phyloP scores from a whole-genome alignment of 2,329 filamentous ascomycete genomes.

The Stachybotrys chlorohalonatus region DNA sequence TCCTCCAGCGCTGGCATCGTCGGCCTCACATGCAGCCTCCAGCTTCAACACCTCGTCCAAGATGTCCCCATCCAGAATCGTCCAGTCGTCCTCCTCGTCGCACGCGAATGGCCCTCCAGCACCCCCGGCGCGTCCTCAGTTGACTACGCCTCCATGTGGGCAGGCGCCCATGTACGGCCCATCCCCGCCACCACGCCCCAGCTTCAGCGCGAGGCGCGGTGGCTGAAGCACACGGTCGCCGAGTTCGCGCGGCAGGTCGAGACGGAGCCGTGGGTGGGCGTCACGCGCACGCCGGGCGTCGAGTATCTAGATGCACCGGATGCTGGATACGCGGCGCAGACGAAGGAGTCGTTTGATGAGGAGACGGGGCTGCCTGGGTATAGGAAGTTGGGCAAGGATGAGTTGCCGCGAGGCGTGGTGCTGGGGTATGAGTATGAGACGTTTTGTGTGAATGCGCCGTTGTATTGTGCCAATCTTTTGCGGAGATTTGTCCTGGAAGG shows the following conservation, averaged over 20 bases:
- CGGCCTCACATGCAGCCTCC: conserved; percentile 39
- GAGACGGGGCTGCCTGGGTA: conserved; percentile 20
- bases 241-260: conserved; percentile 13
- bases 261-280: conserved; percentile 26
- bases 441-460: conserved; percentile 45
- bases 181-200: conserved; percentile 29
- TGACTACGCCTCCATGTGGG: conserved; percentile 49
- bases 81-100: conserved; percentile 14
- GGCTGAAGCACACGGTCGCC: conserved; percentile 17
- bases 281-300: conserved; percentile 38
- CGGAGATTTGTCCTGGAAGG: conserved; percentile 20
- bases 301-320: conserved; percentile 41
- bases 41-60: conserved; percentile 23
- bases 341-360: conserved; percentile 11
- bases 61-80: not conserved
- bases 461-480: conserved; percentile 35
- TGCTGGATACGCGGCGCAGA: conserved; percentile 24
- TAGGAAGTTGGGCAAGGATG: conserved; percentile 16
- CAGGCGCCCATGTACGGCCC: conserved; percentile 45
- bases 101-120: conserved; percentile 25
- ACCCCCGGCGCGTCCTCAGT: conserved; percentile 21
- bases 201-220: conserved; percentile 19
- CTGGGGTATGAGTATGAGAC: conserved; percentile 43
- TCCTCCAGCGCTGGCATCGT: conserved; percentile 40
- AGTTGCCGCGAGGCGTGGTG: conserved; percentile 32